Conservation (phyloP, 352 stramenopile genomes). For the Globisporangium sylvaticum region DNA sequence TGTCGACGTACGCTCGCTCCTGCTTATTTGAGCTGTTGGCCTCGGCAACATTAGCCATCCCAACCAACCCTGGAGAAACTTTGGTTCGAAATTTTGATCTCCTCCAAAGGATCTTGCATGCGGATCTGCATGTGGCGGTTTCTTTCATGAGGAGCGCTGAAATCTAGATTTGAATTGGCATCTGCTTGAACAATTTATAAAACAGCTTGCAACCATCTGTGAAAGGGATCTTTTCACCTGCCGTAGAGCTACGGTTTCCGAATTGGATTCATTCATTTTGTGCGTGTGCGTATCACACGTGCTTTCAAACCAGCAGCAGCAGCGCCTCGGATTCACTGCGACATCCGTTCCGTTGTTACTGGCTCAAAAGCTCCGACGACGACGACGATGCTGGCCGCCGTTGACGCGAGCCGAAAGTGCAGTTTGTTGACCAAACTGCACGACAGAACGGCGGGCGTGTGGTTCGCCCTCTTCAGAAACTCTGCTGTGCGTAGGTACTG, state of each 20-base stretch:
- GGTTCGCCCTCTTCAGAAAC: background rate
- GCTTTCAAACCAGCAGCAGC: background rate
- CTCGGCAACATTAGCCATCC: too few species aligned
- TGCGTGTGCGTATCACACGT: background rate
- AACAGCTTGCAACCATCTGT: background rate
- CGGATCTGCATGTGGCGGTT: background rate
- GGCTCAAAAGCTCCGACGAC: background rate
- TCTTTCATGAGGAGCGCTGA: background rate
- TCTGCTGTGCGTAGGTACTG: background rate
- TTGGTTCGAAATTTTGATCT: background rate
- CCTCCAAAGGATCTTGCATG: too few species aligned
- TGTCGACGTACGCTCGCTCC: background rate
- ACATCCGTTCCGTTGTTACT: background rate
- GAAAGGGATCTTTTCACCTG: background rate
- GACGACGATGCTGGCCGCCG: background rate
- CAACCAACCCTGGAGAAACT: too few species aligned
- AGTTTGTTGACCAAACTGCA: background rate
- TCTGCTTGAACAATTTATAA: background rate
- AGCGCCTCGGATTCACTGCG: background rate
- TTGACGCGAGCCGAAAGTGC: background rate
- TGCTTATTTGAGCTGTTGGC: background rate
- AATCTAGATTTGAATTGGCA: background rate
- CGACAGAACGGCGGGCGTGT: background rate
- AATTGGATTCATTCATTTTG: background rate
- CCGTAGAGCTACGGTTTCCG: background rate